A percentile compares a stretch with the other conserved stretches of the same genome.
Evolutionary conservation across 1,284 basidiomycete genomes (phyloP).

Genomic region (Pseudozyma hubeiensis): DNA sequence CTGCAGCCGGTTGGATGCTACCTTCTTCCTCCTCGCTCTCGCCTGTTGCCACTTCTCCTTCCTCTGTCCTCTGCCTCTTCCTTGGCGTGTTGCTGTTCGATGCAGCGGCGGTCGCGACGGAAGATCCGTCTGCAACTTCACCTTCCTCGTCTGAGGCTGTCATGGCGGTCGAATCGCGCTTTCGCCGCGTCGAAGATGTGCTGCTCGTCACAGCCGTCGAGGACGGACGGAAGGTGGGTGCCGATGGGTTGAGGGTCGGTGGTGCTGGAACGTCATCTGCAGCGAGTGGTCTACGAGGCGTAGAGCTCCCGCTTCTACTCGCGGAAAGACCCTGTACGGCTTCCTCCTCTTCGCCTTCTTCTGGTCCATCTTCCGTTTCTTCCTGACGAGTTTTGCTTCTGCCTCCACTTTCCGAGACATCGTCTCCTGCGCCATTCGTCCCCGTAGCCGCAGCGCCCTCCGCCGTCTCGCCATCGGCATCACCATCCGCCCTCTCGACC

Average conservation of each 20-base stretch:
- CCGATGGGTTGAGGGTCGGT: constrained; percentile 20
- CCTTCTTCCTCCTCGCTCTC: constrained; percentile 50
- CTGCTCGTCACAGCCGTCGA: constrained; percentile 2
- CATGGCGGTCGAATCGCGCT: constrained; percentile 34
- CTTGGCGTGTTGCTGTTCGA: constrained; percentile 47
- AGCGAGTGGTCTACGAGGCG: constrained; percentile 3
- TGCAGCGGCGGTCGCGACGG: background rate
- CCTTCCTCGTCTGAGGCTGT: constrained; percentile 42
- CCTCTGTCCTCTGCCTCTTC: constrained; percentile 42
- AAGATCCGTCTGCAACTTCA: constrained; percentile 23
- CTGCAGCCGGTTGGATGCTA: constrained; percentile 24
- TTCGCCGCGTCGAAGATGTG: constrained; percentile 11
- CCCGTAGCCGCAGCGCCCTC: background rate
- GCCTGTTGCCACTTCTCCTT: constrained; percentile 27
- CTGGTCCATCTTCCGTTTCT: constrained; percentile 15
- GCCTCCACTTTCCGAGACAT: constrained; percentile 6
- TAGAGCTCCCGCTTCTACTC: constrained; percentile 21
- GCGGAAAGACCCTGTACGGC: constrained; percentile 3
- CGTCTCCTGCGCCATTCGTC: constrained; percentile 6
- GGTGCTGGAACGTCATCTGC: constrained; percentile 3
- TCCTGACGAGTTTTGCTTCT: constrained; percentile 1
- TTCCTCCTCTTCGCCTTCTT: constrained; percentile 39
- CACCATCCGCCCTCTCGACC: constrained; percentile 49
- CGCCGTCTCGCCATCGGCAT: constrained; percentile 25
- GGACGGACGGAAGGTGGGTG: constrained; percentile 22